phyloP scores from a whole-genome alignment of 805 yeast species.

The Blastobotrys robertii region DNA sequence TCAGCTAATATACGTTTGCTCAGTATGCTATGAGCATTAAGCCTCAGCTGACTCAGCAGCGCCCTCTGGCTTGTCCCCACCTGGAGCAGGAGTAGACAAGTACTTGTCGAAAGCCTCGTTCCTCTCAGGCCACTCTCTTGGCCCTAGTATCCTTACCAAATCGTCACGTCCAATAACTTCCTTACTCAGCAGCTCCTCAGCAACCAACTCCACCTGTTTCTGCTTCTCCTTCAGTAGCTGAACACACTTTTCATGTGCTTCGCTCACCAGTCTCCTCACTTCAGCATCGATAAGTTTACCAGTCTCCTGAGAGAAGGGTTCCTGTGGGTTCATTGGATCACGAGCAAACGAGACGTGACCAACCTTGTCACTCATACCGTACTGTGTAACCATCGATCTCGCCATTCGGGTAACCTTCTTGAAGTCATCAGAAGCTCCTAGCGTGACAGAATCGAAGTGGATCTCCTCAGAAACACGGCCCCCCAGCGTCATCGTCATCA shows the following conservation, averaged over 20 bases:
- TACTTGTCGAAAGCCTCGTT: conserved; percentile 89
- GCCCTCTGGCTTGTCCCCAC: neutral
- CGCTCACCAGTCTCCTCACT: conserved; percentile 55
- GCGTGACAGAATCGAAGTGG: conserved; percentile 77
- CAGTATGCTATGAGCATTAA: too few relatives aligned
- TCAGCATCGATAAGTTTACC: conserved; percentile 59
- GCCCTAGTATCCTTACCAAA: conserved; percentile 66
- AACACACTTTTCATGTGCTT: conserved; percentile 53
- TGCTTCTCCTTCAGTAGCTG: conserved; percentile 47
- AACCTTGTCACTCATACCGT: conserved; percentile 79
- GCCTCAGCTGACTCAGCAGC: neutral
- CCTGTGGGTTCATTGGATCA: conserved; percentile 30
- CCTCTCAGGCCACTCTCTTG: conserved; percentile 67
- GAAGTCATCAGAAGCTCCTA: conserved; percentile 90
- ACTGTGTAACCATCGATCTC: conserved; percentile 73
- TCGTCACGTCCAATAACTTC: conserved; percentile 79
- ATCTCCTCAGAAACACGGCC: conserved; percentile 89
- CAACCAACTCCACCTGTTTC: conserved; percentile 57
- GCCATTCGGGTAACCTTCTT: conserved; percentile 87
- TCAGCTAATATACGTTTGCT: too few relatives aligned
- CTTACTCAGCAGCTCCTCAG: conserved; percentile 58
- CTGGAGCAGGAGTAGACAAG: conserved; percentile 24
- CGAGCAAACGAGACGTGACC: conserved; percentile 54
- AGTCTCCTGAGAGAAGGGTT: conserved; percentile 66
- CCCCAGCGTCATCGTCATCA: conserved; percentile 92